phyloP scores from a whole-genome alignment of 169 alveolate genomes.

The Cryptosporidium tyzzeri region DNA sequence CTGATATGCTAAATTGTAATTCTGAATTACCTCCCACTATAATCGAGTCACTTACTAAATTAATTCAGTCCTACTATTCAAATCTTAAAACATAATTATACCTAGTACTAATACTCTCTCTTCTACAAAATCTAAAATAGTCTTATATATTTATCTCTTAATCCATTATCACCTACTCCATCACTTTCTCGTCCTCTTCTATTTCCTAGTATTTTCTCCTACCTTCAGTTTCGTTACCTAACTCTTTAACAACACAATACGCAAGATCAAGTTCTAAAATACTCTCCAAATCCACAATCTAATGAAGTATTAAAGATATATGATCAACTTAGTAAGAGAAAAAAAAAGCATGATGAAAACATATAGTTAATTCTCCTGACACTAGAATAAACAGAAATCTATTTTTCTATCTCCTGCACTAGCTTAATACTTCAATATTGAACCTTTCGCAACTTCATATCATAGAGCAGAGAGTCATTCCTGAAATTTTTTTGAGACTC shows the following conservation, averaged over 20 bases:
- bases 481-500: not conserved
- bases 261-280: no score
- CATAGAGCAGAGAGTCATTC: constrained; percentile 20
- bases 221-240: not conserved
- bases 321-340: not conserved
- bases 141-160: not conserved
- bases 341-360: not conserved
- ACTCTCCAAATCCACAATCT: not conserved
- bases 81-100: not conserved
- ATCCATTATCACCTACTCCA: not conserved
- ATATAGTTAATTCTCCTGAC: constrained; percentile 41
- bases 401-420: constrained; percentile 16
- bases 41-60: constrained; percentile 6
- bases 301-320: not conserved
- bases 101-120: not conserved
- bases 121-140: not conserved
- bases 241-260: no score
- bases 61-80: not conserved
- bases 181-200: not conserved
- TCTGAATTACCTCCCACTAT: constrained; percentile 44
- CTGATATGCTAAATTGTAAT: not conserved
- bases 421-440: not conserved
- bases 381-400: constrained; percentile 17
- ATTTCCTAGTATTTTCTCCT: not conserved
- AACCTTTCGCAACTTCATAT: constrained; percentile 33